Base-by-base conservation (phyloP, 805 yeast species). In the Myxozyma geophila region DNA sequence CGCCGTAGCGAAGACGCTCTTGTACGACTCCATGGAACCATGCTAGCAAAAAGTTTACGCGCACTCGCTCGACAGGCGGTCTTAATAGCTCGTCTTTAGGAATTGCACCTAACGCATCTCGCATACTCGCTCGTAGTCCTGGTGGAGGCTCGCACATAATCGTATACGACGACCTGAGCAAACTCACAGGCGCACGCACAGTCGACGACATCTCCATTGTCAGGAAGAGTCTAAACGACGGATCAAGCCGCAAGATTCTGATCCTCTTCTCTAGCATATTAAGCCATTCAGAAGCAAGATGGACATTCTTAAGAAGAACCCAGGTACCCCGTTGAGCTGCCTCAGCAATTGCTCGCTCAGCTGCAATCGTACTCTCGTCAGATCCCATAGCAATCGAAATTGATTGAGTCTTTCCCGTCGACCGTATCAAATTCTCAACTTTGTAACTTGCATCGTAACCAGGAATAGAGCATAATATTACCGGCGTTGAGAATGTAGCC, bases 221-320 rank as follows among this genome's bases (percentile, higher is more conserved):
- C 72, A 90, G 76, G 66, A 91, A 85, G 37, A 92, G 61, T 56
- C 83, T 82, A 74, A 87, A 86, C 0, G 73, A 72, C 0, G 71
- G 55, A 4, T 76, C 72, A 0, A 74, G 68, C 0, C 65, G 61
- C 6, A 77, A 53, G 2, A 72, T 68, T 37, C 76, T 79, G 51
- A 85, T 72, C n/a, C 73, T 71, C 68, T 81, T 83, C 55, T 81
- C 86, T 19, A 89, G 74, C 9, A 77, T 71, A 13, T 81, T 83
- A 35, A 89, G 76, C 91, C 96, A 88, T 2, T 72, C 74, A 0
- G 82, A 77, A 0, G 95, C 84, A 80, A 88, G 82, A 63, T 93
- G 97, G 12, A 90, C 78, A 71, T 92, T 92, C 72, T 93, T 96
- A 37, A 93, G 74, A 36, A 92, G 70, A 0, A 93, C 74, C 97